Conservation (phyloP, 2,329 filamentous ascomycete genomes). For the Aspergillus sergii region DNA sequence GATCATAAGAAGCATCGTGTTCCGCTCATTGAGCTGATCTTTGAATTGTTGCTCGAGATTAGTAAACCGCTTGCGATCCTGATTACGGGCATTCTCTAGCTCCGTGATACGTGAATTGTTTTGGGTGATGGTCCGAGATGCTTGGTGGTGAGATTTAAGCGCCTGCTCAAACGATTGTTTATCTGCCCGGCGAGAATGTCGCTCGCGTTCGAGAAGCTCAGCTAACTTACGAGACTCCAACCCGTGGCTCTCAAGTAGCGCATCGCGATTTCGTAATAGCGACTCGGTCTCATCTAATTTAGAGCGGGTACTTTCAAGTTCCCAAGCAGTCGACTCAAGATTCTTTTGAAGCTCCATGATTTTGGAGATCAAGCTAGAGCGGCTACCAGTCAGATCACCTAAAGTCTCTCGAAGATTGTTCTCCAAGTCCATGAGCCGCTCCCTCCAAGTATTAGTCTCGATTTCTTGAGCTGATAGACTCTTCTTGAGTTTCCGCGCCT, state of each 20-base stretch:
- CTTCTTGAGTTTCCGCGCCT: slow-evolving; percentile 79
- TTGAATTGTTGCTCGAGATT: slow-evolving; percentile 77
- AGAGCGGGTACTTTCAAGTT: slow-evolving; percentile 76
- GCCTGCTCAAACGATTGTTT: slow-evolving; percentile 86
- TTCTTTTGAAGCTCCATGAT: slow-evolving; percentile 87
- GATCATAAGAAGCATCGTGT: slow-evolving; percentile 80
- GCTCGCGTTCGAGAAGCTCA: slow-evolving; percentile 89
- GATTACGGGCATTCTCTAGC: slow-evolving; percentile 75
- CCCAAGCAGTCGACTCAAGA: slow-evolving; percentile 78
- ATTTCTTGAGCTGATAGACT: slow-evolving; percentile 80
- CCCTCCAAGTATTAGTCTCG: slow-evolving; percentile 88
- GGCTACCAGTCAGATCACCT: slow-evolving; percentile 83
- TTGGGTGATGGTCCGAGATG: slow-evolving; percentile 80
- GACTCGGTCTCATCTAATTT: slow-evolving; percentile 87
- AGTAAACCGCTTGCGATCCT: slow-evolving; percentile 76
- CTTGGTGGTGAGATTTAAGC: slow-evolving; percentile 83
- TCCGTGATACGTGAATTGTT: slow-evolving; percentile 84
- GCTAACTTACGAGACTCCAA: slow-evolving; percentile 82
- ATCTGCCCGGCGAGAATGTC: slow-evolving; percentile 79
- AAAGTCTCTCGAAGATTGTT: slow-evolving; percentile 83
- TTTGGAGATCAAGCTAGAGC: slow-evolving; percentile 80
- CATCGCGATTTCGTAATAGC: slow-evolving; percentile 85
- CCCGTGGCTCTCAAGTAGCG: slow-evolving; percentile 82
- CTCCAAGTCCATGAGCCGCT: slow-evolving; percentile 86
- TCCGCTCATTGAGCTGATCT: slow-evolving; percentile 86